A percentile compares a stretch with the other conserved stretches of the same genome.
These are phyloP conservation scores for Penicillium sp. DNA, from an alignment of 2,329 filamentous ascomycete species.

Conservation along the genomic window DNA sequence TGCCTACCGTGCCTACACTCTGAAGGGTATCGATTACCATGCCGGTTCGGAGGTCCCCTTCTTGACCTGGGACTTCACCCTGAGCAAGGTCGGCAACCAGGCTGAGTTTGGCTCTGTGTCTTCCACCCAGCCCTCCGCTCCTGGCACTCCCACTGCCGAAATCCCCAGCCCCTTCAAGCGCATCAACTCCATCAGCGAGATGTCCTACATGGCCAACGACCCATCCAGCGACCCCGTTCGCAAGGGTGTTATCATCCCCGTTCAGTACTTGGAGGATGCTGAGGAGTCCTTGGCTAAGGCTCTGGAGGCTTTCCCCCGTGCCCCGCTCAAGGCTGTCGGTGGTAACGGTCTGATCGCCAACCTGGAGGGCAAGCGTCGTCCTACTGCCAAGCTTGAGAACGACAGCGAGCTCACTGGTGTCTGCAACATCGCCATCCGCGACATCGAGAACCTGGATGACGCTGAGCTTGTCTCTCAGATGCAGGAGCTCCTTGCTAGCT, in stretches of 20 bases:
- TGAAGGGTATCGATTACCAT: slow-evolving; percentile 87
- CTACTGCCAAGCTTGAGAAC: slow-evolving; percentile 53
- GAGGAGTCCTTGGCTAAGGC: slow-evolving; percentile 84
- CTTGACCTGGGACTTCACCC: slow-evolving; percentile 92
- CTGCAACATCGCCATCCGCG: slow-evolving; percentile 86
- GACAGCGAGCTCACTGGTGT: slow-evolving; percentile 85
- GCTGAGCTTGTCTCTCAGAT: slow-evolving; percentile 77
- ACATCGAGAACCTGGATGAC: slow-evolving; percentile 82
- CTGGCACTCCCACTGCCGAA: slow-evolving; percentile 67
- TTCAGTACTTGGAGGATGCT: slow-evolving; percentile 89
- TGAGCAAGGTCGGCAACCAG: slow-evolving; percentile 82
- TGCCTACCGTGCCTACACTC: slow-evolving; percentile 91
- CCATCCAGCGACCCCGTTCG: slow-evolving; percentile 71
- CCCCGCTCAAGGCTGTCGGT: slow-evolving; percentile 58
- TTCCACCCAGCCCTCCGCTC: slow-evolving; percentile 79
- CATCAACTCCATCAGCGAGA: slow-evolving; percentile 92
- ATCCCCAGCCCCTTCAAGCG: slow-evolving; percentile 68
- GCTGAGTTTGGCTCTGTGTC: slow-evolving; percentile 78
- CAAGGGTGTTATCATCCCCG: slow-evolving; percentile 92
- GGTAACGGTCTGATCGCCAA: slow-evolving; percentile 68
- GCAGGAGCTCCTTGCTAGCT: slow-evolving; percentile 70
- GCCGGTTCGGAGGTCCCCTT: slow-evolving; percentile 69
- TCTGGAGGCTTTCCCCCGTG: slow-evolving; percentile 74
- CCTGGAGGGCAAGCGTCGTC: slow-evolving; percentile 70
- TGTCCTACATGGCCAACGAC: slow-evolving; percentile 80